phyloP scores from a whole-genome alignment of 1,139 yeast genomes.

The Scheffersomyces stambukii region DNA sequence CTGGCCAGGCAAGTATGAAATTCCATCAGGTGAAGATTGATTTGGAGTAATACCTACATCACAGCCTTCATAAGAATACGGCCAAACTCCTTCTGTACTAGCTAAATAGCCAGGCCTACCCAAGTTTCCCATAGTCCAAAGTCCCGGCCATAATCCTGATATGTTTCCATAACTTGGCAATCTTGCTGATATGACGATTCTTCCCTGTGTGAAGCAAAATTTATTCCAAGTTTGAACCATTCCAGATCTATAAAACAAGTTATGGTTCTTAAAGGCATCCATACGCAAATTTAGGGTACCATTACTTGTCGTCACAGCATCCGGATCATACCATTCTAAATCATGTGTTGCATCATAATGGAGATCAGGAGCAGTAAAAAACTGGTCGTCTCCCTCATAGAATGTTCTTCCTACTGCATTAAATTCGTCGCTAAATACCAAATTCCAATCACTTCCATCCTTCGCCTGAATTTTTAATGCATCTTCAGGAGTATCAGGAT shows the following conservation, averaged over 20 bases:
- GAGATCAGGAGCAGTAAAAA: slow-evolving; percentile 71
- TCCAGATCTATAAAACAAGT: slow-evolving; percentile 72
- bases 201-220: slow-evolving; percentile 75
- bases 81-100: slow-evolving; percentile 85
- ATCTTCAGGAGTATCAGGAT: slow-evolving; percentile 70
- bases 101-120: slow-evolving; percentile 83
- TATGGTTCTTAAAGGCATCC: slow-evolving; percentile 72
- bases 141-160: slow-evolving; percentile 85
- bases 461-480: slow-evolving; percentile 44
- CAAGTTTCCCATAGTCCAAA: slow-evolving; percentile 84
- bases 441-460: slow-evolving; percentile 61
- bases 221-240: slow-evolving; percentile 87
- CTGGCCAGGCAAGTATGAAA: slow-evolving; percentile 77
- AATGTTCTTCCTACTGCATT: slow-evolving; percentile 80
- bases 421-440: slow-evolving; percentile 83
- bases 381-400: slow-evolving; percentile 80
- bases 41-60: slow-evolving; percentile 91
- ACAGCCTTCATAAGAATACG: slow-evolving; percentile 75
- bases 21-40: slow-evolving; percentile 78
- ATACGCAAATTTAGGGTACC: slow-evolving; percentile 64
- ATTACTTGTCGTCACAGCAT: slow-evolving; percentile 63
- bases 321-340: slow-evolving; percentile 88
- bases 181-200: slow-evolving; percentile 62
- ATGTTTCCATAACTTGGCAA: slow-evolving; percentile 68
- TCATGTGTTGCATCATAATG: slow-evolving; percentile 79